These are phyloP conservation scores for Sanghuangporus sanghuang DNA, from an alignment of 1,284 basidiomycete species.

Conservation along the genomic window DNA sequence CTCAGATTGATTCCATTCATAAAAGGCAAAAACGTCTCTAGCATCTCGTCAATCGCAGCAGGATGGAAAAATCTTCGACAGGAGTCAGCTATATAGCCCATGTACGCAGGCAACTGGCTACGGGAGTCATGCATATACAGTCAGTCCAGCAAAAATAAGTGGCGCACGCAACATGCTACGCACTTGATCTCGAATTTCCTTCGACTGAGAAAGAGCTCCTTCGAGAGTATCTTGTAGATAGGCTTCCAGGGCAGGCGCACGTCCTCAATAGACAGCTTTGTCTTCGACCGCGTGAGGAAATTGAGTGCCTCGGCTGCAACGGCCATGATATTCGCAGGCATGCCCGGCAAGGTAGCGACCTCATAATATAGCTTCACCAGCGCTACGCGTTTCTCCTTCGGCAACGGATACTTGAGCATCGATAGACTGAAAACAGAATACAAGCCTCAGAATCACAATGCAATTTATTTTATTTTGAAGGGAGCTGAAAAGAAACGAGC, in stretches of 20 bases:
- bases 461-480: not conserved
- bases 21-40: constrained; percentile 71
- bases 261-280: constrained; percentile 74
- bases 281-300: constrained; percentile 59
- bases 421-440: constrained; percentile 46
- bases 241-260: constrained; percentile 87
- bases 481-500: not conserved
- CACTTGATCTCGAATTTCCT: constrained; percentile 79
- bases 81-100: constrained; percentile 82
- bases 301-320: constrained; percentile 55
- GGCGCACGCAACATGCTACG: constrained; percentile 23
- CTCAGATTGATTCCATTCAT: constrained; percentile 74
- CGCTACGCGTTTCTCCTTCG: constrained; percentile 70
- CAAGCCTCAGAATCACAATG: constrained; percentile 6
- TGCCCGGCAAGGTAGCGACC: constrained; percentile 53
- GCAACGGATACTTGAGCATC: constrained; percentile 82
- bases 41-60: constrained; percentile 86
- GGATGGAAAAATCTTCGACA: constrained; percentile 89
- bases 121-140: constrained; percentile 19
- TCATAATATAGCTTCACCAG: constrained; percentile 82
- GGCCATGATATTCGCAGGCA: constrained; percentile 53
- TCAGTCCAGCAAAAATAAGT: not conserved
- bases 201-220: constrained; percentile 81
- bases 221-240: constrained; percentile 73
- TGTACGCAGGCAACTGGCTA: constrained; percentile 75